Percentiles rank a stretch among this genome's conserved stretches.
phyloP scores from a whole-genome alignment of 2,329 filamentous ascomycete species.

The Pyrenophora teres region DNA sequence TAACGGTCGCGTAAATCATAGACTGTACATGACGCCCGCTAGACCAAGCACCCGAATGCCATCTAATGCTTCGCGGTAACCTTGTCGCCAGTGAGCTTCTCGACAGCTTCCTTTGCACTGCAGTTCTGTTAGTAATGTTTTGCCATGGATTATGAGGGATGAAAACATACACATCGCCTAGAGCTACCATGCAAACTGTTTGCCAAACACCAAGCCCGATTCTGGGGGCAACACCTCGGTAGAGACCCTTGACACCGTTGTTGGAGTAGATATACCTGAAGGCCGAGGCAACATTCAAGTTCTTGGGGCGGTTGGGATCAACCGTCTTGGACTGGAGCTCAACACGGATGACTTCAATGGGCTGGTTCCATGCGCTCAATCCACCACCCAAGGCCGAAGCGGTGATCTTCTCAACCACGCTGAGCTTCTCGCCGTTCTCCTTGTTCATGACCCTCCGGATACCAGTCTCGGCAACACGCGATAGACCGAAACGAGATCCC shows the following conservation, averaged over 20 bases:
- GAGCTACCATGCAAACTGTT: constrained; percentile 99
- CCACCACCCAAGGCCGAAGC: constrained; percentile 89
- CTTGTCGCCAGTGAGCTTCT: constrained; percentile 66
- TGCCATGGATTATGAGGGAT: neutral
- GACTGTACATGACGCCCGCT: constrained; percentile 6
- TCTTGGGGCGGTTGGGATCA: constrained; percentile 97
- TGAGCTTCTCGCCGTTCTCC: constrained; percentile 76
- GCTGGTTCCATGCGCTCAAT: constrained; percentile 97
- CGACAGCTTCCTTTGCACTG: constrained; percentile 68
- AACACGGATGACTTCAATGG: constrained; percentile 98
- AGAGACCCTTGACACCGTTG: constrained; percentile 89
- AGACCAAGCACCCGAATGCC: constrained; percentile 25
- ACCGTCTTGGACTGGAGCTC: constrained; percentile 99
- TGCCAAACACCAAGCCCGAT: constrained; percentile 98
- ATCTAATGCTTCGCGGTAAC: constrained; percentile 69
- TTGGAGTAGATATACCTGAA: constrained; percentile 83
- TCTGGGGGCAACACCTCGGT: constrained; percentile 91
- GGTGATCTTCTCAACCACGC: constrained; percentile 82
- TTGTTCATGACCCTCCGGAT: constrained; percentile 82
- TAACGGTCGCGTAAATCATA: constrained; percentile 6
- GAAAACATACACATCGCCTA: constrained; percentile 88
- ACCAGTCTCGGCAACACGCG: constrained; percentile 84
- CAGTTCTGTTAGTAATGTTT: constrained; percentile 31
- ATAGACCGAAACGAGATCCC: constrained; percentile 94
- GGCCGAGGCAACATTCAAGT: constrained; percentile 91